These are phyloP conservation scores for Hirsutella thompsonii DNA, from an alignment of 2,329 filamentous ascomycete species.

Conservation along the genomic window DNA sequence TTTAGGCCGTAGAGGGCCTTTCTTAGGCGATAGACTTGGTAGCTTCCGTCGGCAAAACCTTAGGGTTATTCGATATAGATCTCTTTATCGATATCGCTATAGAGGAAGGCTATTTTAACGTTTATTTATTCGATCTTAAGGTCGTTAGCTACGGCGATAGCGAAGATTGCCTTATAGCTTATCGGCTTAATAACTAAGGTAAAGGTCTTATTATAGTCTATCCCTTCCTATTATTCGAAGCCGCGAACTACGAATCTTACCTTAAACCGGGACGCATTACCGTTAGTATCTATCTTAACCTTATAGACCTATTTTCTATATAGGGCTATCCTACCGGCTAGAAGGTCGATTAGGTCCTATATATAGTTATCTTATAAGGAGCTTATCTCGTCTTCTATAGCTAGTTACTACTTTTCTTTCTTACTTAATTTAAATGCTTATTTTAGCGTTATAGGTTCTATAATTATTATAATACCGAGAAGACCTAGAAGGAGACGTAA, in stretches of 20 bases:
- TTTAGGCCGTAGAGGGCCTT: background rate
- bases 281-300: background rate
- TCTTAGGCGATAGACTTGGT: background rate
- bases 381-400: background rate
- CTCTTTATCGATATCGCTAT: background rate
- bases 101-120: background rate
- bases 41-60: background rate
- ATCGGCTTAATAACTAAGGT: background rate
- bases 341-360: background rate
- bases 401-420: too few relatives aligned
- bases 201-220: background rate
- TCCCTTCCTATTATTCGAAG: background rate
- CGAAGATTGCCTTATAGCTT: background rate
- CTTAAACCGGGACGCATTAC: background rate
- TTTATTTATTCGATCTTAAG: background rate
- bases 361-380: background rate
- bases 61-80: background rate
- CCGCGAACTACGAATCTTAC: background rate
- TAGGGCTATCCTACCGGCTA: background rate
- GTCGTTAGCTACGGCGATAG: background rate
- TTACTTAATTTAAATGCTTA: too few relatives aligned
- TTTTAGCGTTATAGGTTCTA: too few relatives aligned
- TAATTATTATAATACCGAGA: too few relatives aligned
- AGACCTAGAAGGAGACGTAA: too few relatives aligned
- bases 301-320: background rate